Percentiles rank a stretch among this genome's conserved stretches.
Evolutionary conservation across 345 rosid species (phyloP).

Genomic region (Gossypium arboreum): DNA sequence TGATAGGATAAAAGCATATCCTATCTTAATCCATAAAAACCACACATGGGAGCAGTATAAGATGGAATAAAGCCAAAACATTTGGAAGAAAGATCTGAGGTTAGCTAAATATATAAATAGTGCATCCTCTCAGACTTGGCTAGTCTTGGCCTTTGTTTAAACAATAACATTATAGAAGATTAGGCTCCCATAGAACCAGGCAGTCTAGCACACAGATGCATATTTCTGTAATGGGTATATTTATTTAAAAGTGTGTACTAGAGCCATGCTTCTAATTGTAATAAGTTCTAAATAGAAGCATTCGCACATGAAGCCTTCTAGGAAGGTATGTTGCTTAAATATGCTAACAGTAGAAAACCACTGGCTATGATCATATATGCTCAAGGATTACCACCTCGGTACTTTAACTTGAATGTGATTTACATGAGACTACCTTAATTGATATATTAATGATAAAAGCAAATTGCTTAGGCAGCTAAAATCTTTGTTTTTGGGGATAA

Average conservation of each 20-base stretch:
- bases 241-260: not conserved
- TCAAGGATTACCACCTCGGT: not conserved
- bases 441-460: not conserved
- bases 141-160: not conserved
- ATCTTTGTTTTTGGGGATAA: not conserved
- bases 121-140: not conserved
- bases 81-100: not conserved
- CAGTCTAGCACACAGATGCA: not conserved
- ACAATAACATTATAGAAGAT: constrained; percentile 3
- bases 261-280: not conserved
- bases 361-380: not conserved
- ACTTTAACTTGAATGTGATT: not conserved
- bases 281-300: not conserved
- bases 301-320: not conserved
- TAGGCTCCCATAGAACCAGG: not conserved
- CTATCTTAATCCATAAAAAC: not conserved
- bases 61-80: not conserved
- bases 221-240: not conserved
- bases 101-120: not conserved
- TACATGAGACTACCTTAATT: not conserved
- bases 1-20: not conserved
- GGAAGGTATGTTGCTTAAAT: not conserved
- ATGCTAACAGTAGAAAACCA: not conserved
- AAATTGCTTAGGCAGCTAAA: not conserved
- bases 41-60: not conserved